These are phyloP conservation scores for Pythium aquatile DNA, from an alignment of 352 stramenopile genomes.

Conservation along the genomic window DNA sequence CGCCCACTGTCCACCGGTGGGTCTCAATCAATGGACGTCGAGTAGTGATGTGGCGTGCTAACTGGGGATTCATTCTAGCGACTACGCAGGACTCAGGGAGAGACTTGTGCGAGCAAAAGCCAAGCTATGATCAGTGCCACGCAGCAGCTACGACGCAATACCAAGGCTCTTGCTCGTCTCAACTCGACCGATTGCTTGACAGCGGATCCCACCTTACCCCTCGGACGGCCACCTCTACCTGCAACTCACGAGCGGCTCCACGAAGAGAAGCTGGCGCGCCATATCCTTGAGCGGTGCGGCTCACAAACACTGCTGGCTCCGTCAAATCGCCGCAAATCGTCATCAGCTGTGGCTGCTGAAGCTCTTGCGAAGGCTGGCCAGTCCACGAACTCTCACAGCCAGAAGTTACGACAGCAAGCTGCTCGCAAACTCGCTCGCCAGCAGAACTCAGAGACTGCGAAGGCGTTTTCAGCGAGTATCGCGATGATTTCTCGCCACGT, in stretches of 20 bases:
- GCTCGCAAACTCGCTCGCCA: slow-evolving; percentile 32
- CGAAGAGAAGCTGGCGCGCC: slow-evolving; percentile 35
- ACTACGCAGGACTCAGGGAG: slow-evolving; percentile 18
- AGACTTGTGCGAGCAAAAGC: slow-evolving; percentile 30
- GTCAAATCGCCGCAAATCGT: slow-evolving; percentile 41
- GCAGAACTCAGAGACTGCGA: slow-evolving; percentile 50
- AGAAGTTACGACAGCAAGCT: slow-evolving; percentile 23
- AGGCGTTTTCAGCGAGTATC: slow-evolving; percentile 60
- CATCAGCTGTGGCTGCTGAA: slow-evolving; percentile 28
- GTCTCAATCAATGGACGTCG: not conserved
- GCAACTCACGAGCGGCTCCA: slow-evolving; percentile 31
- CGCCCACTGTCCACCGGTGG: slow-evolving; percentile 29
- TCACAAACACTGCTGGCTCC: slow-evolving; percentile 28
- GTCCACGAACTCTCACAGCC: not conserved
- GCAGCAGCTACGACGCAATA: slow-evolving; percentile 32
- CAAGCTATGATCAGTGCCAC: slow-evolving; percentile 36
- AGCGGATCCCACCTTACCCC: not conserved
- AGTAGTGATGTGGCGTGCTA: no score
- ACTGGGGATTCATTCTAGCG: slow-evolving; percentile 5
- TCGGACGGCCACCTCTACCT: not conserved
- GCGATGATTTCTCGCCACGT: slow-evolving; percentile 77
- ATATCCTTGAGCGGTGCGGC: slow-evolving; percentile 33
- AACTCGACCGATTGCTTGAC: not conserved
- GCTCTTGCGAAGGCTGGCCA: slow-evolving; percentile 13
- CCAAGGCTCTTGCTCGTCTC: slow-evolving; percentile 30